These are phyloP conservation scores for Bipolaris bicolor DNA, from an alignment of 2,329 filamentous ascomycete genomes.

Conservation along the genomic window DNA sequence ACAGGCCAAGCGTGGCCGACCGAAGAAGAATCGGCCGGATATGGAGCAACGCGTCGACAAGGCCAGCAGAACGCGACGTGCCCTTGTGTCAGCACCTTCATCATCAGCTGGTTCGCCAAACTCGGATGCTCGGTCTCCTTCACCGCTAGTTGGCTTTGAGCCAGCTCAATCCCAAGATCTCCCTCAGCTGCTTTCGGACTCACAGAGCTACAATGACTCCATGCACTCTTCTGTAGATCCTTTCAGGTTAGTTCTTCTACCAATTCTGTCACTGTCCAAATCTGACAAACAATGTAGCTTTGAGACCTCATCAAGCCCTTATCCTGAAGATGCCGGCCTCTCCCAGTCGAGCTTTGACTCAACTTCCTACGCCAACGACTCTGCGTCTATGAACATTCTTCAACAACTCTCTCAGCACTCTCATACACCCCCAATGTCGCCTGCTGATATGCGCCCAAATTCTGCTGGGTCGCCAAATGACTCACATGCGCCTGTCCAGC, in stretches of 20 bases:
- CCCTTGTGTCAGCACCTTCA: constrained; percentile 41
- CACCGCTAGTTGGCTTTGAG: constrained; percentile 35
- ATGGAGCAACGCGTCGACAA: constrained; percentile 65
- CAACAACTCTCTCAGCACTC: constrained; percentile 45
- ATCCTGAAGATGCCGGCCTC: constrained; percentile 28
- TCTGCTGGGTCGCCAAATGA: constrained; percentile 34
- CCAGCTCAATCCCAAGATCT: constrained; percentile 29
- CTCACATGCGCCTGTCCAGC: constrained; percentile 23
- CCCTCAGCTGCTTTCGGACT: constrained; percentile 28
- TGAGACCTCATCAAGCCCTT: constrained; percentile 39
- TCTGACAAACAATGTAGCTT: constrained; percentile 38
- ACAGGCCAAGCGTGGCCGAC: constrained; percentile 69
- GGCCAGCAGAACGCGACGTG: constrained; percentile 58
- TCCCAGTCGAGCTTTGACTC: constrained; percentile 37
- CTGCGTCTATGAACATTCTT: constrained; percentile 42
- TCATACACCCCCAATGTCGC: constrained; percentile 49
- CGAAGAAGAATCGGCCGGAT: constrained; percentile 67
- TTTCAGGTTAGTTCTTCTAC: constrained; percentile 30
- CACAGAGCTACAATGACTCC: constrained; percentile 37
- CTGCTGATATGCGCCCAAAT: constrained; percentile 36
- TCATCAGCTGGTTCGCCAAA: constrained; percentile 44
- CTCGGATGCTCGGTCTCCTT: constrained; percentile 41
- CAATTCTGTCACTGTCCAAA: background rate
- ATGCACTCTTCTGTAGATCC: constrained; percentile 39
- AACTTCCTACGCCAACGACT: constrained; percentile 38